phyloP scores from a whole-genome alignment of 345 rosid genomes.

The Citrus sp. region DNA sequence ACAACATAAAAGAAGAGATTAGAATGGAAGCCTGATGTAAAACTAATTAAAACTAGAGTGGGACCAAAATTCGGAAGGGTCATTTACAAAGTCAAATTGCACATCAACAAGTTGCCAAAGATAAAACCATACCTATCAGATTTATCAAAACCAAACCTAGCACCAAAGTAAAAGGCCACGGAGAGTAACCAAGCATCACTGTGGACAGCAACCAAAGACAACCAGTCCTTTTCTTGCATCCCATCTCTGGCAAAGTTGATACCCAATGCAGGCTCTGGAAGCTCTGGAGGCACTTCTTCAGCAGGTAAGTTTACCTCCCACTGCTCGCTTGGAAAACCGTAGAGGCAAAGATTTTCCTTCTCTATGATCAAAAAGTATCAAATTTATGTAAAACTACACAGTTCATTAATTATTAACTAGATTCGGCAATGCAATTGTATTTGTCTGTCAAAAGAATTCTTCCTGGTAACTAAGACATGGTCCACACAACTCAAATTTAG shows the following conservation, averaged over 20 bases:
- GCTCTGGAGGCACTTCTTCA: slow-evolving; percentile 66
- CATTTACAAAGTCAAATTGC: slow-evolving; percentile 4
- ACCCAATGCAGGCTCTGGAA: slow-evolving; percentile 60
- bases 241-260: slow-evolving; percentile 65
- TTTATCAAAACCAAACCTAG: slow-evolving; percentile 54
- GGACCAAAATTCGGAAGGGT: neutral
- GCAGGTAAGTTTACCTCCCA: slow-evolving; percentile 67
- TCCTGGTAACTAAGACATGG: neutral
- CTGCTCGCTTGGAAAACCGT: slow-evolving; percentile 53
- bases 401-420: neutral
- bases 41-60: neutral
- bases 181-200: slow-evolving; percentile 62
- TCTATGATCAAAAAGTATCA: slow-evolving; percentile 19
- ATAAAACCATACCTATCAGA: slow-evolving; percentile 44
- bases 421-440: neutral
- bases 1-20: neutral
- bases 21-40: neutral
- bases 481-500: neutral
- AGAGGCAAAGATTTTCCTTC: slow-evolving; percentile 57
- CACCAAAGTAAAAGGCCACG: slow-evolving; percentile 57
- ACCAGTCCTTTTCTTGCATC: slow-evolving; percentile 65
- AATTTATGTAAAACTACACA: neutral
- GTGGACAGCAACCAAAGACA: slow-evolving; percentile 55
- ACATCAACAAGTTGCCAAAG: neutral
- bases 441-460: neutral